Percentiles rank a stretch among this genome's conserved stretches.
These are phyloP conservation scores for Elsinoe batatas DNA, from an alignment of 2,329 filamentous ascomycete genomes.

Conservation along the genomic window DNA sequence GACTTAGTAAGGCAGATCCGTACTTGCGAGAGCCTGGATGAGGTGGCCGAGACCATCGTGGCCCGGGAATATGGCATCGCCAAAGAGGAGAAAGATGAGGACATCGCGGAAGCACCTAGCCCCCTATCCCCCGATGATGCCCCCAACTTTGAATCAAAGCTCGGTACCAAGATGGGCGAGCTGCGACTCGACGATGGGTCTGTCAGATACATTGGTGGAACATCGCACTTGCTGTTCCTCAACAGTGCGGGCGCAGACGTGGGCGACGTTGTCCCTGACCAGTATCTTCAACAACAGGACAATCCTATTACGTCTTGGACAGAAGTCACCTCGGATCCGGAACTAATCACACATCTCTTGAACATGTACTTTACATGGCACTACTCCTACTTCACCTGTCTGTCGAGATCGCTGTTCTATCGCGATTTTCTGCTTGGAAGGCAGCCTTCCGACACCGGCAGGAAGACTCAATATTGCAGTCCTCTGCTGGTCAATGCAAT, in stretches of 20 bases:
- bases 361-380: conserved; percentile 99
- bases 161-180: conserved; percentile 90
- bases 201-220: conserved; percentile 85
- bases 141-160: conserved; percentile 58
- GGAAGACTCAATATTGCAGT: conserved; percentile 69
- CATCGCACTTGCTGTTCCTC: conserved; percentile 82
- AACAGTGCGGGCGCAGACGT: conserved; percentile 28
- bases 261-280: conserved; percentile 24
- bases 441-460: conserved; percentile 38
- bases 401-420: conserved; percentile 80
- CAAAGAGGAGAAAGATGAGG: conserved; percentile 30
- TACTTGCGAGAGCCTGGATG: conserved; percentile 65
- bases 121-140: conserved; percentile 26
- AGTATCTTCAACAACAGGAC: conserved; percentile 42
- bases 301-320: conserved; percentile 82
- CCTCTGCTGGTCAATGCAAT: conserved; percentile 38
- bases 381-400: conserved; percentile 87
- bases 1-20: conserved; percentile 77
- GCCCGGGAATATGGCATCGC: conserved; percentile 42
- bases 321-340: conserved; percentile 66
- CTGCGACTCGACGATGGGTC: conserved; percentile 77
- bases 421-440: conserved; percentile 70
- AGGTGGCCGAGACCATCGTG: conserved; percentile 51
- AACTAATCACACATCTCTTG: conserved; percentile 74
- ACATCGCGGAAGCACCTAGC: conserved; percentile 28